phyloP scores from a whole-genome alignment of 306 rosid species.

The Albizia julibrissin region DNA sequence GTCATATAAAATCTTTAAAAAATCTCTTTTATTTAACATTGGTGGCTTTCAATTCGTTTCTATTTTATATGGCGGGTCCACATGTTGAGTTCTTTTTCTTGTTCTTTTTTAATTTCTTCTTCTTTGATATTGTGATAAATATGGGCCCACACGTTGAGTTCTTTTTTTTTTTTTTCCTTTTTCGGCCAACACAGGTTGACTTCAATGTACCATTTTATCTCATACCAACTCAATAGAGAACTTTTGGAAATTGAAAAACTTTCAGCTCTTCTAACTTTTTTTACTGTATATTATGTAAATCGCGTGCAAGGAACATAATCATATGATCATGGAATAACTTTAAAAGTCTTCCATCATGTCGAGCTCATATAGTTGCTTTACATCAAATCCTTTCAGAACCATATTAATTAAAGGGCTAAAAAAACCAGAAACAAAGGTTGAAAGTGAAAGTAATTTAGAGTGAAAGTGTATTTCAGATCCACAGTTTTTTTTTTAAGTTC shows the following conservation, averaged over 20 bases:
- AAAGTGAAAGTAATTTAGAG: not conserved
- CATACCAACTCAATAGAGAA: not conserved
- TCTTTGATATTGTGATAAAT: not conserved
- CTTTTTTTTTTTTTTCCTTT: no score
- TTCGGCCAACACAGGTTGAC: not conserved
- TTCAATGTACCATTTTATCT: not conserved
- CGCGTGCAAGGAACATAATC: no score
- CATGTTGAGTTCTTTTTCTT: no score
- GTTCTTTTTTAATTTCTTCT: no score
- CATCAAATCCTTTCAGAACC: no score
- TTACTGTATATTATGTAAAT: not conserved
- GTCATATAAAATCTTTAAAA: no score
- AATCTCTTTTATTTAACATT: no score
- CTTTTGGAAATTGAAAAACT: not conserved
- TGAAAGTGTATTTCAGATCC: no score
- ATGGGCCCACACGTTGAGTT: not conserved
- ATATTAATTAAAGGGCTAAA: no score
- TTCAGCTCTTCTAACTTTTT: not conserved
- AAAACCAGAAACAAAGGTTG: not conserved
- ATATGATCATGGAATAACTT: no score
- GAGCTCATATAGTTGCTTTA: not conserved
- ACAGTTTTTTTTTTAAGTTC: no score
- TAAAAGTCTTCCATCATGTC: no score
- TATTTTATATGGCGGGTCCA: not conserved
- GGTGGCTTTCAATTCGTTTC: not conserved